Evolutionary conservation across 2,329 filamentous ascomycete genomes (phyloP), one percentile per base, ranked within the genome.

Genomic region (Orbilia quercus): DNA sequence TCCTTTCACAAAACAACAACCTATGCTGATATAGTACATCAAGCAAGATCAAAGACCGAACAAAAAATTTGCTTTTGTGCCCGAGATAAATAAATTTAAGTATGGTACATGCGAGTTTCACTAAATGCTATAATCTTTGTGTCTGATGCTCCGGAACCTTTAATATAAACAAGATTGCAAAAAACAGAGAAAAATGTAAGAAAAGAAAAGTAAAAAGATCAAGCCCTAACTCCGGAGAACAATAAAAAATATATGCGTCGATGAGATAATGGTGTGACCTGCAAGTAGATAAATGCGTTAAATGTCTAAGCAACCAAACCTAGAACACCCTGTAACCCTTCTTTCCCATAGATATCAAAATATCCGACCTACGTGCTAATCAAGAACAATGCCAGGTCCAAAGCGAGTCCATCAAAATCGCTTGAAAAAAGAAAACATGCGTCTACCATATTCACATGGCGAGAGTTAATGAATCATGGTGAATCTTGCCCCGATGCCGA

Each of bases 381-480:
- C 20, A 47, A 40, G 28, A 57, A 40, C 23, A 42, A 50, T 50
- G 44, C 31, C 31, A 6, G 57, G n/a, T 50, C 7, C 12, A 6
- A 40, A 16, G 36, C 36, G 36, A 40, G 9, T 40, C 36, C 11
- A n/a, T 60, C 11, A 23, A 18, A 34, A 36, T 16, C 48, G 48
- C 22, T 25, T 4, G n/a, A 34, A 53, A 36, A 34, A 36, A 36
- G n/a, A 53, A 53, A 40, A 40, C 36, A 40, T 40, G n/a, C 36
- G 36, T 12, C 36, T 12, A 40, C 9, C 23, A n/a, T 25, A 53
- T 23, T 20, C 9, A 28, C 22, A 12, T 31, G 25, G 7, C 7
- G 2, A n/a, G n/a, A 55, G n/a, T 63, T n/a, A 71, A 38, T 71
- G 66, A 4, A 71, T 63, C 58, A 71, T 71, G 20, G 66, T 71